Percentiles rank a stretch among this genome's conserved stretches.
Conservation (phyloP, 768 basidiomycete genomes). For the Rossbeevera mucosa region DNA sequence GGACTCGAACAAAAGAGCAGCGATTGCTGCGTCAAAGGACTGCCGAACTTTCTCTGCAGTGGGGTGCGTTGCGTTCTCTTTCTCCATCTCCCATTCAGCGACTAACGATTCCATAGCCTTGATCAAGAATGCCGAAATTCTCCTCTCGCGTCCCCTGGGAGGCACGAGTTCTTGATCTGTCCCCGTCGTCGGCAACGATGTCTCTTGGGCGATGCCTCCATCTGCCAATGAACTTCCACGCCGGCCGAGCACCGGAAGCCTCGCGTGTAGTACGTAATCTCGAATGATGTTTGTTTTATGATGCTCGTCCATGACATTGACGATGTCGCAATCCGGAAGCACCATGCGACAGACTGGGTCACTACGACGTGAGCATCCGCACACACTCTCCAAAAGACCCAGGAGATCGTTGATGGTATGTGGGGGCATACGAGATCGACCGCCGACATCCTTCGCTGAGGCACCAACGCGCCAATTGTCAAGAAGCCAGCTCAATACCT, state of each 20-base stretch:
- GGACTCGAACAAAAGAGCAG: conserved; percentile 66
- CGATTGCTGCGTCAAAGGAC: conserved; percentile 64
- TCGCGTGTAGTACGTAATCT: conserved; percentile 66
- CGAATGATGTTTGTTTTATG: conserved; percentile 54
- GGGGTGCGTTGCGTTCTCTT: conserved; percentile 32
- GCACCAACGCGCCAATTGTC: conserved; percentile 61
- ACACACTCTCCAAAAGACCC: conserved; percentile 58
- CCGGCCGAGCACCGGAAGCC: conserved; percentile 43
- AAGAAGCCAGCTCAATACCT: conserved; percentile 75
- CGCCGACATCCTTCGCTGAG: conserved; percentile 34
- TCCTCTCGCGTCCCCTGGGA: conserved; percentile 56
- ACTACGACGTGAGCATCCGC: conserved; percentile 47
- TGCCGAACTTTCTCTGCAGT: conserved; percentile 63
- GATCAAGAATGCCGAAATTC: conserved; percentile 57
- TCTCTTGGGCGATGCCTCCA: background rate
- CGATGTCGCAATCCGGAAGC: conserved; percentile 68
- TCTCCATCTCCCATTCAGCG: conserved; percentile 45
- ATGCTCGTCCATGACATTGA: conserved; percentile 57
- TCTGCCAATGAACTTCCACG: conserved; percentile 4
- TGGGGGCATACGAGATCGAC: conserved; percentile 42
- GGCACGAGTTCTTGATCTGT: conserved; percentile 35
- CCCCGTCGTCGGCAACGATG: conserved; percentile 6
- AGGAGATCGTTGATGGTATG: conserved; percentile 60
- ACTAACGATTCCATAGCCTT: conserved; percentile 53
- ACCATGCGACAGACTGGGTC: conserved; percentile 44